Evolutionary conservation across 495 filamentous ascomycete genomes (phyloP).

Genomic region (Hypoxylon lenormandii): DNA sequence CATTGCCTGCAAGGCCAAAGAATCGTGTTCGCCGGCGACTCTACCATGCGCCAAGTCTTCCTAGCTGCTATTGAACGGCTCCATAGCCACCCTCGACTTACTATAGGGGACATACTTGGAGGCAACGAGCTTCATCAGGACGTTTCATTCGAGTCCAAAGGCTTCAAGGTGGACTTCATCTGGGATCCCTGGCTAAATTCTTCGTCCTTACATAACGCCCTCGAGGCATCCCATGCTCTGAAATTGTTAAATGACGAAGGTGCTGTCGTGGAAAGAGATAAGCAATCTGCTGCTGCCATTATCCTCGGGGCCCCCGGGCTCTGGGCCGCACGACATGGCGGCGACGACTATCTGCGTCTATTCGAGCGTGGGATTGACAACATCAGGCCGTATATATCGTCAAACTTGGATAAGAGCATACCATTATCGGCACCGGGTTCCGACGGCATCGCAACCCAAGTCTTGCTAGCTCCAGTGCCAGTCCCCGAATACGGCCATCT

Average conservation of each 20-base stretch:
- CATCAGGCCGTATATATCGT: slow-evolving; percentile 53
- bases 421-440: slow-evolving; percentile 10
- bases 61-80: slow-evolving; percentile 67
- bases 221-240: slow-evolving; percentile 50
- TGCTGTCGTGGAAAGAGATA: slow-evolving; percentile 23
- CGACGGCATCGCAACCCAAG: slow-evolving; percentile 48
- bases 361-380: slow-evolving; percentile 62
- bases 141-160: slow-evolving; percentile 55
- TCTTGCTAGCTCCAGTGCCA: slow-evolving; percentile 67
- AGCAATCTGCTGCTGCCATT: slow-evolving; percentile 52
- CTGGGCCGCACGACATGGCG: slow-evolving; percentile 68
- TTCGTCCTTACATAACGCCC: slow-evolving; percentile 56
- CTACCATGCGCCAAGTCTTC: slow-evolving; percentile 69
- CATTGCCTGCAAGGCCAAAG: slow-evolving; percentile 60
- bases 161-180: slow-evolving; percentile 63
- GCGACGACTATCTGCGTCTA: slow-evolving; percentile 56
- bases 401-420: slow-evolving; percentile 24
- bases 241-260: slow-evolving; percentile 10
- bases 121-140: slow-evolving; percentile 58
- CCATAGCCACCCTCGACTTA: slow-evolving; percentile 50
- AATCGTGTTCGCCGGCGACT: slow-evolving; percentile 71
- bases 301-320: slow-evolving; percentile 65
- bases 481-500: slow-evolving; percentile 66
- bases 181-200: slow-evolving; percentile 75
- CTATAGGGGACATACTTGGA: slow-evolving; percentile 44